Percentiles rank a stretch among this genome's conserved stretches.
phyloP scores from a whole-genome alignment of 2,329 filamentous ascomycete genomes.

The Penicillium corylophilum region DNA sequence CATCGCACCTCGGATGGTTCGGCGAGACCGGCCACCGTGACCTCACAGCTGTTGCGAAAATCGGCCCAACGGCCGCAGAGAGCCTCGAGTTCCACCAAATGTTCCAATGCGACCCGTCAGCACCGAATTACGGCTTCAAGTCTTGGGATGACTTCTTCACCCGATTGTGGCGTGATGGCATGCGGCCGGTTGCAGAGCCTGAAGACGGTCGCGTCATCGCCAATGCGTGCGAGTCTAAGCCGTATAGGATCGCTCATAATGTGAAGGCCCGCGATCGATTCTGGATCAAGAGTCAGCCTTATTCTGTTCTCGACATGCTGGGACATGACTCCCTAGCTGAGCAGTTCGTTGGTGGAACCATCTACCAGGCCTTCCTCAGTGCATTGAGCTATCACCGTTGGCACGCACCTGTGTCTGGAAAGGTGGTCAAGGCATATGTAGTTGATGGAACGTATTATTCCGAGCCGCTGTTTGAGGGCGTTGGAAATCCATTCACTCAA shows the following conservation, averaged over 20 bases:
- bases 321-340: constrained; percentile 51
- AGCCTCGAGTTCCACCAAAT: constrained; percentile 30
- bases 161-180: constrained; percentile 52
- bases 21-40: constrained; percentile 50
- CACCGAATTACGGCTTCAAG: constrained; percentile 52
- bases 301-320: constrained; percentile 65
- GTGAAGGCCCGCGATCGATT: constrained; percentile 61
- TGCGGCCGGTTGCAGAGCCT: constrained; percentile 61
- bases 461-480: constrained; percentile 55
- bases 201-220: constrained; percentile 51
- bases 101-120: constrained; percentile 29
- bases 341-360: constrained; percentile 61
- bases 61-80: constrained; percentile 17
- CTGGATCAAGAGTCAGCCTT: constrained; percentile 69
- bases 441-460: constrained; percentile 68
- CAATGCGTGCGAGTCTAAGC: constrained; percentile 65
- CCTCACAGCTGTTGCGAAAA: constrained; percentile 33
- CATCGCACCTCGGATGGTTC: constrained; percentile 55
- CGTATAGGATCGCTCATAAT: constrained; percentile 53
- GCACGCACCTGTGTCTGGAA: constrained; percentile 68
- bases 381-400: constrained; percentile 70
- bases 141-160: constrained; percentile 74
- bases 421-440: constrained; percentile 57
- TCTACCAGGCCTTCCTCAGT: constrained; percentile 70
- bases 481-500: constrained; percentile 32